Evolutionary conservation across 257 asterid genomes (phyloP), one percentile per base, ranked within the genome.

Genomic region (Gentiana macrophylla): DNA sequence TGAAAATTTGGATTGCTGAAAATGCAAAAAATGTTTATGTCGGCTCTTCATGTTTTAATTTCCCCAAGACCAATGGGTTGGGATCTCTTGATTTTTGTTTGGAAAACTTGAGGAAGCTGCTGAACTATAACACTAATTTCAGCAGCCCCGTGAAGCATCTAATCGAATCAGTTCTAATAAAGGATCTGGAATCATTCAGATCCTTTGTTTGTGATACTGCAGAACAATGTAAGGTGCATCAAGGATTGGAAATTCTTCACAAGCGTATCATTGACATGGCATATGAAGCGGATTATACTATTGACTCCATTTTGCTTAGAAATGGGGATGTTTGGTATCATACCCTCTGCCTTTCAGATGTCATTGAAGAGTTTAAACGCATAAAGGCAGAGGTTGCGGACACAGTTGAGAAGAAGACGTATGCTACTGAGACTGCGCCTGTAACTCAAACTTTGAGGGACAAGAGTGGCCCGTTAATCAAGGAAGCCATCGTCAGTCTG

Each of bases 61-160:
- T 65, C 34, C 70, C 70, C 3, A 35, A 1, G 59, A 51, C 55
- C 15, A 37, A 32, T 9, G 45, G 7, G 3, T 12, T 57, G 12
- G 55, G 63, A 12, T 59, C 49, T 49, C 13, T 59, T 35, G 55
- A 60, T 48, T 50, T 41, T 36, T 35, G 48, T 10, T 38, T 45
- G 13, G 41, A 44, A 4, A 46, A 57, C 24, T 9, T 49, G 56
- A 49, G 53, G 15, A 45, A 53, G 32, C 11, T 62, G 45, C 2
- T 32, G 15, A 5, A 32, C 24, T 12, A 3, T 8, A 6, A 9
- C 3, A 1, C 6, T 6, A 43, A 32, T 41, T 43, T 46, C 41
- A 35, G 32, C 8, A 35, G 4, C 35, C 35, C 12, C 1, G 10
- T 36, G 2, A 8, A 44, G 53, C 35, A 34, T 5, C 53, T 32